Evolutionary conservation across 2,329 filamentous ascomycete species (phyloP).

Genomic region (Clonostachys sp.): DNA sequence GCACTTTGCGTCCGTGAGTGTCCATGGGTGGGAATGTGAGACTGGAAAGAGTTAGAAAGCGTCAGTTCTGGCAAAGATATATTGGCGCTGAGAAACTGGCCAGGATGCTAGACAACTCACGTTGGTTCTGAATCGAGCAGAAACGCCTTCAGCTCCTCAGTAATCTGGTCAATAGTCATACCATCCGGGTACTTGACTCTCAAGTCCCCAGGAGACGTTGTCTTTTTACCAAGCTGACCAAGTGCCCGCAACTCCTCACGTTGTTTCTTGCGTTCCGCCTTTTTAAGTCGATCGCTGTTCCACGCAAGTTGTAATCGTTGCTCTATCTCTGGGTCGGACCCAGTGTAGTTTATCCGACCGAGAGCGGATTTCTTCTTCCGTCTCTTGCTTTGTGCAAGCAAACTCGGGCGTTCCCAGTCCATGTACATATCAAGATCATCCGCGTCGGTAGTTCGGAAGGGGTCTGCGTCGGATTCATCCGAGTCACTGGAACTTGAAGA

Average conservation of each 20-base stretch:
- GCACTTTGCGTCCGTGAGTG: conserved; percentile 66
- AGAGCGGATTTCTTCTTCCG: conserved; percentile 61
- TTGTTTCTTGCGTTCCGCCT: conserved; percentile 64
- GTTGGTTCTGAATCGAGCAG: conserved; percentile 57
- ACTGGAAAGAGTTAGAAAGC: conserved; percentile 31
- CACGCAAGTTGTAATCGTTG: conserved; percentile 53
- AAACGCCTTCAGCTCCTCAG: conserved; percentile 69
- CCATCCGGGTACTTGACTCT: conserved; percentile 69
- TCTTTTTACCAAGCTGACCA: conserved; percentile 59
- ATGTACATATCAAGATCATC: conserved; percentile 72
- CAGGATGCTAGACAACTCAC: conserved; percentile 34
- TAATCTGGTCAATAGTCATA: conserved; percentile 66
- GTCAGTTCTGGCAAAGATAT: background rate
- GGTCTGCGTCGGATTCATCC: conserved; percentile 21
- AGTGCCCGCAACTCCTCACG: conserved; percentile 64
- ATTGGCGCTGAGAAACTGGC: background rate
- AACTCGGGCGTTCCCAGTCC: conserved; percentile 70
- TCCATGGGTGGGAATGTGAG: conserved; percentile 81
- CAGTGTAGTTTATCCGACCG: conserved; percentile 43
- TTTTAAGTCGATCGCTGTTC: conserved; percentile 66
- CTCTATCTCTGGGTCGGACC: conserved; percentile 65
- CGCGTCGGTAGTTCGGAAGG: conserved; percentile 30
- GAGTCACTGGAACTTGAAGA: conserved; percentile 4
- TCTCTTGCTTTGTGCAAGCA: conserved; percentile 43
- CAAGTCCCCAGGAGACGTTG: conserved; percentile 48